Base-by-base conservation (phyloP, 176 grass and related monocot genomes). In the Secale cereale region DNA sequence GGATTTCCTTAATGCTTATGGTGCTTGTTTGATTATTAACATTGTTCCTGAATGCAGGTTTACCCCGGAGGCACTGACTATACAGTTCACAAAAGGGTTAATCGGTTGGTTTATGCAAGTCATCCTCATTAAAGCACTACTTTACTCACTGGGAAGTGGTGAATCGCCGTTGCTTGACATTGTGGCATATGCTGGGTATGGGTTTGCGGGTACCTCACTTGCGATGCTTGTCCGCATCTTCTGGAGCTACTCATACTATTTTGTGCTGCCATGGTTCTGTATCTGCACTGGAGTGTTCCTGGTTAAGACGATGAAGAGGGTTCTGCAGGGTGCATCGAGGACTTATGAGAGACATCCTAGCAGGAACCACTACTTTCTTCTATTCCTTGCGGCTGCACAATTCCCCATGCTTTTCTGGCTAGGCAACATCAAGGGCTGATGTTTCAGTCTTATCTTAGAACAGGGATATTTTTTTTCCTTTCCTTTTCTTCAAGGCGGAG, bases 221-320 rank as follows among this genome's bases (percentile, higher is more conserved):
- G 82, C 89, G 0, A 84, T 94, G 77, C n/a, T 98, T 12, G 84
- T 77, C 9, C 88, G 70, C 7, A 71, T 98, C 67, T 89, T 91
- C 81, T 94, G 91, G 95, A 84, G 60, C 25, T 86, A 56, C 16
- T 59, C 33, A 20, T 94, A 98, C 67, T 98, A 91, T 78, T 90
- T 97, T 48, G 52, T 97, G 32, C 41, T 93, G 76, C 85, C 89
- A 40, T 97, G 88, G 92, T 94, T 93, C 65, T 85, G 92, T 33
- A 39, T 94, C 64, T 97, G 90, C 77, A 93, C 87, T 19, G 91
- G 89, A 8, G 86, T 97, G 20, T 97, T 94, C 59, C 79, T 97
- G 23, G 90, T 94, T 70, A 97, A 92, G 85, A 94, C 91, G 8
- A 93, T 92, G 82, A 94, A 93, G 33, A 86, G 89, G 89, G 88